Base-by-base conservation (phyloP, 2,329 filamentous ascomycete genomes). In the Penicillium sp. region DNA sequence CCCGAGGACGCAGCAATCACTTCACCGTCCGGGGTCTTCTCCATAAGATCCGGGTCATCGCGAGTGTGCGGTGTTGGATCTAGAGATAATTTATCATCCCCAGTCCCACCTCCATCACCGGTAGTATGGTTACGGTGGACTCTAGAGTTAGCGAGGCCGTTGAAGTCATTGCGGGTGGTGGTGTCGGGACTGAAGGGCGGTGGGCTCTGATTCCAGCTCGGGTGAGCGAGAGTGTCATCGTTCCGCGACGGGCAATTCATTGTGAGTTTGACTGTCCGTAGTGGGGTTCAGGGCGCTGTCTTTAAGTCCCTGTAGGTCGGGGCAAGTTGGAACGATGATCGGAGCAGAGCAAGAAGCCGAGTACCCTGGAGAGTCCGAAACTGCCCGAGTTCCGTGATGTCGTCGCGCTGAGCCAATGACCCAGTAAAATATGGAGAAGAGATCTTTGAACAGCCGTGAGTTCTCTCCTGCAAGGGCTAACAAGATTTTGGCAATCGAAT, bases 161-260 rank as follows among this genome's bases (percentile, higher is more conserved):
- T 81, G 47, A 85, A 68, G 57, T 84, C 81, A 54, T 78, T 77
- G 46, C 78, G 72, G 5, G 81, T 85, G 2, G 81, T 85, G 27
- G 76, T 69, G 60, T 84, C 81, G n/a, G 74, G 73, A 47, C 76
- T 76, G 46, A 85, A 66, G 2, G 71, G 69, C 45, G 75, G 70
- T 1, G 81, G 82, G 52, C 73, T 84, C 65, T 85, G 82, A 59
- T 85, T 85, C 69, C 75, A 81, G 43, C 71, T 72, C 18, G 74
- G 73, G 42, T 78, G 74, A 40, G 73, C 69, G 40, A 74, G 63
- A 24, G 74, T 70, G 46, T 79, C 74, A 50, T 85, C 81, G 26
- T 74, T 79, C 55, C 79, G 73, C 5, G 81, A 84, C 47, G 81
- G 81, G 62, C 81, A 83, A 59, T 85, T 85, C 82, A 85, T 85